phyloP scores from a whole-genome alignment of 495 filamentous ascomycete species.

The Podospora pseudopauciseta region DNA sequence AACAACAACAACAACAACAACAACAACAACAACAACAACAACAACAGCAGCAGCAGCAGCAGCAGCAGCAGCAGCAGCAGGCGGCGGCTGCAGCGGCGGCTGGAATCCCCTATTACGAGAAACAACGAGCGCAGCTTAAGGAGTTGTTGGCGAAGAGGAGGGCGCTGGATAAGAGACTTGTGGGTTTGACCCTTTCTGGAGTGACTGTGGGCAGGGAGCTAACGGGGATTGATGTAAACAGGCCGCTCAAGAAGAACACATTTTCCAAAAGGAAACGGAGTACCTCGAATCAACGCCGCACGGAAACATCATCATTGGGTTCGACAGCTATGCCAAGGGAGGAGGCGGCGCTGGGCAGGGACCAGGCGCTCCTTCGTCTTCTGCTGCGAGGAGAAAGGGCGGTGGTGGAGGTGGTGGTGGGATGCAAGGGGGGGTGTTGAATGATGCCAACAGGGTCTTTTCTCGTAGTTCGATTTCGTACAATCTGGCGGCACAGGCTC shows the following conservation, averaged over 20 bases:
- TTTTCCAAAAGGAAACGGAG: conserved; percentile 74
- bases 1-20: conserved; percentile 26
- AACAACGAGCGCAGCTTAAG: conserved; percentile 47
- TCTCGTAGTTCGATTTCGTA: conserved; percentile 47
- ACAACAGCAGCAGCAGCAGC: conserved; percentile 41
- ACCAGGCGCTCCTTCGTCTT: neutral
- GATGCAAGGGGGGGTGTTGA: neutral
- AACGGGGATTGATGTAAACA: conserved; percentile 14
- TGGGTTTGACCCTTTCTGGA: conserved; percentile 21
- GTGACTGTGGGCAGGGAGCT: neutral
- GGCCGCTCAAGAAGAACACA: conserved; percentile 65
- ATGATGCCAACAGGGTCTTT: neutral
- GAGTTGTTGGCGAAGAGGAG: conserved; percentile 45
- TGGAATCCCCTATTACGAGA: conserved; percentile 49
- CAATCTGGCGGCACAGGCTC: conserved; percentile 38
- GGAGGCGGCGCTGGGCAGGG: neutral
- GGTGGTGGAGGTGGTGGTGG: conserved; percentile 1
- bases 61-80: conserved; percentile 22
- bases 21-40: conserved; percentile 43
- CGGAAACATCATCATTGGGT: conserved; percentile 95
- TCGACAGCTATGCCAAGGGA: conserved; percentile 96
- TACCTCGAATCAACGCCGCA: conserved; percentile 88
- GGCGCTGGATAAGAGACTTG: conserved; percentile 44
- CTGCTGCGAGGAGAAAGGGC: neutral
- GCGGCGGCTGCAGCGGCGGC: conserved; percentile 25